Percentiles rank a stretch among this genome's conserved stretches.
These are phyloP conservation scores for Silene noctiflora DNA, from an alignment of 179 eudicot species.

Conservation along the genomic window DNA sequence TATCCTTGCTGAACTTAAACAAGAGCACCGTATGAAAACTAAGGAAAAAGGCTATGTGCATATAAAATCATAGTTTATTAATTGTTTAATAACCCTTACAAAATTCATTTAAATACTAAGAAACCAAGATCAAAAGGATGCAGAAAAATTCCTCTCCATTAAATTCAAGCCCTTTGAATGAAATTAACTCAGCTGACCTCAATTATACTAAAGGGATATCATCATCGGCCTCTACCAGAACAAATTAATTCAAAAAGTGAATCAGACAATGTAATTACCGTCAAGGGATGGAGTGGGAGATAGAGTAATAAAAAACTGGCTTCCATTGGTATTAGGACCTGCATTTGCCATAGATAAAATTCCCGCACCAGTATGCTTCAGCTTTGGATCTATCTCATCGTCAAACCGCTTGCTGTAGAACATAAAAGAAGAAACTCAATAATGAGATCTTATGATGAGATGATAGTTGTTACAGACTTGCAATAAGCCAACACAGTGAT, in stretches of 20 bases:
- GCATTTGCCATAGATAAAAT: slow-evolving; percentile 96
- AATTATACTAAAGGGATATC: neutral
- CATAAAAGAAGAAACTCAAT: slow-evolving; percentile 17
- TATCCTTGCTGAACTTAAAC: neutral
- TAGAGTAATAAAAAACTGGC: slow-evolving; percentile 84
- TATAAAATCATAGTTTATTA: neutral
- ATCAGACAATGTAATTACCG: slow-evolving; percentile 42
- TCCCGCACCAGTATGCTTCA: slow-evolving; percentile 97
- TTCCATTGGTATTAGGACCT: slow-evolving; percentile 93
- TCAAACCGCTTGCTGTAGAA: slow-evolving; percentile 65
- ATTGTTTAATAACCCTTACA: neutral
- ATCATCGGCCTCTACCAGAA: neutral
- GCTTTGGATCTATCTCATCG: slow-evolving; percentile 62
- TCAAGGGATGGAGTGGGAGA: slow-evolving; percentile 80
- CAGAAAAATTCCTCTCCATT: neutral
- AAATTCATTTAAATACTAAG: neutral
- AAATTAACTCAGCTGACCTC: neutral
- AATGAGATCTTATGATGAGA: slow-evolving; percentile 6
- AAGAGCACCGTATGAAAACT: neutral
- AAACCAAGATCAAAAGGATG: neutral
- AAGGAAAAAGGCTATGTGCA: neutral
- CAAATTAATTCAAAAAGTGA: neutral
- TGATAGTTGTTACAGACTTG: neutral
- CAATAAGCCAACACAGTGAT: neutral
- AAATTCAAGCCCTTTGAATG: neutral